Conservation (phyloP, 768 basidiomycete species). For the Epithele typhae region DNA sequence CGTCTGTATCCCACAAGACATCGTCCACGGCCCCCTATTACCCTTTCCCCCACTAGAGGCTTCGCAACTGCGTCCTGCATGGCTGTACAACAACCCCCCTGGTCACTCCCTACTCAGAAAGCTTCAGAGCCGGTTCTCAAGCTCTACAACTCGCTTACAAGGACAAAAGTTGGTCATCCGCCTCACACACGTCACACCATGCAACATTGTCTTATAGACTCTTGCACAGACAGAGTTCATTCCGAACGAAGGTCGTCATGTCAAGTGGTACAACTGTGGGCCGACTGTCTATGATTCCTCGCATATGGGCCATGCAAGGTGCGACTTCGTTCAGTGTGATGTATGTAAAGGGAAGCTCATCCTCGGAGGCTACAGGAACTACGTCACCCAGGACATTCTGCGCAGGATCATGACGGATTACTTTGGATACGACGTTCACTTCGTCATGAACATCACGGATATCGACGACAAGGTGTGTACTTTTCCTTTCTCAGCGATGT, state of each 20-base stretch:
- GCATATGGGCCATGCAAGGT: constrained; percentile 99
- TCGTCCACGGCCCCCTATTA: background rate
- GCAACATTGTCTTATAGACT: too few species aligned
- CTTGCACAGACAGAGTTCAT: constrained; percentile 73
- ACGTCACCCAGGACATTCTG: constrained; percentile 91
- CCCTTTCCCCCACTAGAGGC: background rate
- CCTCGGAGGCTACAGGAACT: constrained; percentile 85
- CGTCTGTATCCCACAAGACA: background rate
- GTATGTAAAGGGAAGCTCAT: too few species aligned
- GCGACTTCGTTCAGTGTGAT: too few species aligned
- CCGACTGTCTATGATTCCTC: constrained; percentile 98
- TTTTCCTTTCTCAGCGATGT: too few species aligned
- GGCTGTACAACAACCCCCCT: constrained; percentile 56
- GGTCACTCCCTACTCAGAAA: constrained; percentile 44
- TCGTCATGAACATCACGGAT: constrained; percentile 99
- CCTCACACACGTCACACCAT: background rate
- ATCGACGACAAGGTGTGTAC: constrained; percentile 92
- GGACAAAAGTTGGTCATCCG: constrained; percentile 71
- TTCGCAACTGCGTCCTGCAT: constrained; percentile 28
- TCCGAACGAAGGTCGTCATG: constrained; percentile 59
- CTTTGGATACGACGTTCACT: constrained; percentile 96
- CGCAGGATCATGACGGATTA: constrained; percentile 90
- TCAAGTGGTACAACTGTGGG: constrained; percentile 99
- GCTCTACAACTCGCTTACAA: constrained; percentile 91
- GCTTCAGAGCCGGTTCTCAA: constrained; percentile 64